These are phyloP conservation scores for Pneumocystis sp. DNA, from an alignment of 1,139 yeast genomes.

Conservation along the genomic window DNA sequence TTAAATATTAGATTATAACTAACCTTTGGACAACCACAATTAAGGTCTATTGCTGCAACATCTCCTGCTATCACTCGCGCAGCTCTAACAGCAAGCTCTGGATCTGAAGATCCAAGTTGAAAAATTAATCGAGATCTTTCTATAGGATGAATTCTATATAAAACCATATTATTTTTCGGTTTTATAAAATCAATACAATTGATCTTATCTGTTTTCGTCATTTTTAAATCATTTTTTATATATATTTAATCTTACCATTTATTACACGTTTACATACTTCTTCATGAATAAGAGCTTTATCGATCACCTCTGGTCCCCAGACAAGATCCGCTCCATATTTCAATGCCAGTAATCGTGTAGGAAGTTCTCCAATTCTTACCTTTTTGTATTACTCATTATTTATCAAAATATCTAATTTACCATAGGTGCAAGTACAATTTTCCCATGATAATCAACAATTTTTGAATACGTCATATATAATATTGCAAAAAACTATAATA, in stretches of 20 bases:
- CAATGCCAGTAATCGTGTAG: slow-evolving; percentile 65
- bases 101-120: slow-evolving; percentile 77
- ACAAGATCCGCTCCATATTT: slow-evolving; percentile 84
- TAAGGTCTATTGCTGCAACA: slow-evolving; percentile 84
- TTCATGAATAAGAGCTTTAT: slow-evolving; percentile 49
- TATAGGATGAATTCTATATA: slow-evolving; percentile 48
- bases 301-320: slow-evolving; percentile 92
- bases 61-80: slow-evolving; percentile 66
- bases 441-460: slow-evolving; percentile 39
- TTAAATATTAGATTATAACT: background rate
- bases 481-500: background rate
- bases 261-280: slow-evolving; percentile 41
- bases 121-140: slow-evolving; percentile 49
- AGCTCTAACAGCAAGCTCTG: slow-evolving; percentile 76
- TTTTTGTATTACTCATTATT: background rate
- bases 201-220: slow-evolving; percentile 18
- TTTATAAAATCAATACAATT: slow-evolving; percentile 24
- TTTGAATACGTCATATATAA: slow-evolving; percentile 22
- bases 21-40: slow-evolving; percentile 88
- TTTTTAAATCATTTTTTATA: background rate
- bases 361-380: slow-evolving; percentile 87
- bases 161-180: slow-evolving; percentile 32
- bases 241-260: slow-evolving; percentile 24
- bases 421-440: slow-evolving; percentile 86
- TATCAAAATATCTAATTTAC: slow-evolving; percentile 16